Evolutionary conservation across 139 green algal species (phyloP).

Genomic region (Micractinium conductrix): DNA sequence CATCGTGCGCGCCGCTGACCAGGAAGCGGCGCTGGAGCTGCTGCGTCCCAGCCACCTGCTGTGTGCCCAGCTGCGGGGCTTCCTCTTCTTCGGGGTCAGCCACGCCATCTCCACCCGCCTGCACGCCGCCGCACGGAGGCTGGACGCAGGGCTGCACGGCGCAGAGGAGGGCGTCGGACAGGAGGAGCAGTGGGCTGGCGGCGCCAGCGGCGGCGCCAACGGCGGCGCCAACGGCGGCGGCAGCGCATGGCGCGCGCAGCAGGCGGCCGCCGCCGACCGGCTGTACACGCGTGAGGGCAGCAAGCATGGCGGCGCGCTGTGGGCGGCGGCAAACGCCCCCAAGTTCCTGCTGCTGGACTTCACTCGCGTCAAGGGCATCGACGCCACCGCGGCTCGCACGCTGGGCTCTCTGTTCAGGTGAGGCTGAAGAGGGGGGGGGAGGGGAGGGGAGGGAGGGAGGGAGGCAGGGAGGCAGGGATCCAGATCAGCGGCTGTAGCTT

Average conservation of each 20-base stretch:
- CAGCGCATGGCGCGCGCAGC: not conserved
- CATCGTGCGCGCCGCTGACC: slow-evolving; percentile 52
- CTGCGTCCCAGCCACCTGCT: slow-evolving; percentile 53
- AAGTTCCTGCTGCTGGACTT: slow-evolving; percentile 47
- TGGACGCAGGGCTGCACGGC: not conserved
- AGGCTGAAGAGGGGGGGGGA: not conserved
- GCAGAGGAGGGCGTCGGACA: too few species aligned
- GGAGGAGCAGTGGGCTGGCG: too few species aligned
- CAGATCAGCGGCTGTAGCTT: not conserved
- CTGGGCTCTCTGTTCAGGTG: slow-evolving; percentile 32
- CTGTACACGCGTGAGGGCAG: not conserved
- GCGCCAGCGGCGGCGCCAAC: too few species aligned
- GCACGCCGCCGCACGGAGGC: not conserved
- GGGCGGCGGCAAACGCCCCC: slow-evolving; percentile 12
- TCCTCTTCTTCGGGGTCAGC: slow-evolving; percentile 83
- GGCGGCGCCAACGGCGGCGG: not conserved
- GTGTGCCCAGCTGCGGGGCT: slow-evolving; percentile 63
- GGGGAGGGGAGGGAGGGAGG: not conserved
- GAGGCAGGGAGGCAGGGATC: not conserved
- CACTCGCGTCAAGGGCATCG: slow-evolving; percentile 35
- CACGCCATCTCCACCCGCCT: slow-evolving; percentile 30
- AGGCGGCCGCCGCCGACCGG: not conserved
- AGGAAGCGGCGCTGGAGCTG: slow-evolving; percentile 56
- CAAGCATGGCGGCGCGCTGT: slow-evolving; percentile 20
- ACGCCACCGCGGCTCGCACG: slow-evolving; percentile 39